Percentiles rank a stretch among this genome's conserved stretches.
phyloP scores from a whole-genome alignment of 192 early-diverging fungal genomes.

The Funneliformis mosseae region DNA sequence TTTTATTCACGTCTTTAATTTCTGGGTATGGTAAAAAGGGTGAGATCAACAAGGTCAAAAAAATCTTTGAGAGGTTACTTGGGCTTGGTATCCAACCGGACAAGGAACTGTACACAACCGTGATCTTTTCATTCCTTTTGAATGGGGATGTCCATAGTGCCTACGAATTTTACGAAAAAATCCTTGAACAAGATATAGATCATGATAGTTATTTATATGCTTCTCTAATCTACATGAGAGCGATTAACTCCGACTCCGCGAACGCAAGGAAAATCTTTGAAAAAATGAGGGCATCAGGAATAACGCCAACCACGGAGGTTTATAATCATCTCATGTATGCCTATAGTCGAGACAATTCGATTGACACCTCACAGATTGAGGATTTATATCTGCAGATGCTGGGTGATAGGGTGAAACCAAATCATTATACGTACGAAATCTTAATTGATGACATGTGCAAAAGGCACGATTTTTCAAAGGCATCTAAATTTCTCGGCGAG shows the following conservation, averaged over 20 bases:
- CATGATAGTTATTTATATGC: background rate
- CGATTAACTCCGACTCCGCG: background rate
- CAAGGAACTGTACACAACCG: background rate
- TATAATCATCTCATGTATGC: slow-evolving; percentile 18
- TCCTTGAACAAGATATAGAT: background rate
- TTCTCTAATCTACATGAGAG: background rate
- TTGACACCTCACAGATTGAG: background rate
- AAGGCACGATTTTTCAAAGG: background rate
- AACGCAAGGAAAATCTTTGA: background rate
- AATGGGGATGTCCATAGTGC: background rate
- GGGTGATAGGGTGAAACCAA: background rate
- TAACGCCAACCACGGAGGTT: background rate
- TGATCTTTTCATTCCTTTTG: background rate
- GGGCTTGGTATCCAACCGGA: background rate
- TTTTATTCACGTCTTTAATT: slow-evolving; percentile 5
- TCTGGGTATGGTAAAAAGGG: background rate
- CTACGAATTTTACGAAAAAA: background rate
- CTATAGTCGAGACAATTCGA: background rate
- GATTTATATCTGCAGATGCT: background rate
- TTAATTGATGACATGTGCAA: background rate
- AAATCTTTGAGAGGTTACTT: background rate
- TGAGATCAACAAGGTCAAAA: background rate
- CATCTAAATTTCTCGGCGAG: background rate
- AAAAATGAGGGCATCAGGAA: background rate
- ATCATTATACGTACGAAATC: slow-evolving; percentile 4